Evolutionary conservation across 805 yeast species (phyloP), one percentile per base, ranked within the genome.

Genomic region (Kluyveromyces dobzhanskii): DNA sequence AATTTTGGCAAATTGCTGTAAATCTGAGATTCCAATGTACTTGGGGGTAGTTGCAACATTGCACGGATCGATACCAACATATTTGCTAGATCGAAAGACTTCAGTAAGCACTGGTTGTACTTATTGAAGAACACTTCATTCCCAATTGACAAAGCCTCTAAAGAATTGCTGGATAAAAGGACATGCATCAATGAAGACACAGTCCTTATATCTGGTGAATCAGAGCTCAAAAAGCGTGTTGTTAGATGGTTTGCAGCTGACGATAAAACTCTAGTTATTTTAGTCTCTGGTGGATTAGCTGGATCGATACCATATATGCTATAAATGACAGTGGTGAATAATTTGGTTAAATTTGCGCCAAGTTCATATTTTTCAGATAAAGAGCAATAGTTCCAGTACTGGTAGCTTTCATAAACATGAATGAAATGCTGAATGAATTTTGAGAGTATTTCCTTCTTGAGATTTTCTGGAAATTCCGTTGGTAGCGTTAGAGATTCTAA

Each of bases 321-420:
- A 17, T 62, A 60, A 32, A 85, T 53, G 2, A 83, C 67, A 27
- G 69, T 70, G 9, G 71, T 61, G 51, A 85, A 81, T 2, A 77
- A 63, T 17, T 67, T 67, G 11, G 80, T 62, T 4, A 78, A 66
- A 37, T 66, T 60, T 4, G 69, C 62, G 0, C 88, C 86, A 32
- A 86, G 65, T 47, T 76, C 71, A 46, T 75, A 66, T 44, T 78
- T 75, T 51, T 86, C 84, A 33, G 64, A 57, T 1, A 74, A 62
- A 9, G 70, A 56, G 23, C 65, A 62, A 56, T 76, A 87, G 45
- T 76, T 72, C 83, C 94, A 85, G 51, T 71, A 75, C 3, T 70
- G 61, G 47, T 79, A 83, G 47, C 84, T 77, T 50, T 86, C 95
- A 59, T 78, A 85, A 0, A 84, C 73, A 37, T 73, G 73, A n/a